Conservation (phyloP, 148 eudicot genomes). For the Fagopyrum esculentum region DNA sequence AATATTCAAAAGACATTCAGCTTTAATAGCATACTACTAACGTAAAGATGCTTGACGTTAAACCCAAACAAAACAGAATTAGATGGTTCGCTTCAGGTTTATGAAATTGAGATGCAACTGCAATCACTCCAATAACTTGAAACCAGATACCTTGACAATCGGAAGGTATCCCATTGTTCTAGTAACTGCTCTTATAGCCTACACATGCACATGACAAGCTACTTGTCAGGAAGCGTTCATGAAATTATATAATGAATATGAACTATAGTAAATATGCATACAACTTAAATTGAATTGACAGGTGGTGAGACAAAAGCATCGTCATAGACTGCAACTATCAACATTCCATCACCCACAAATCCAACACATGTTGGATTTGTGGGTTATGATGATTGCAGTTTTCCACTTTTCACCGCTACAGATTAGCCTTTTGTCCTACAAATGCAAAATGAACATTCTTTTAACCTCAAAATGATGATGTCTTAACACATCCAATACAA, state of each 20-base stretch:
- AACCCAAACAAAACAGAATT: neutral
- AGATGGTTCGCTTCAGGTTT: conserved; percentile 1
- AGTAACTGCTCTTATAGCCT: conserved; percentile 98
- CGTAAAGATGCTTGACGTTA: neutral
- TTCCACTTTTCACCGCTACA: neutral
- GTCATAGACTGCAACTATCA: conserved; percentile 93
- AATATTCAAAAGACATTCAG: neutral
- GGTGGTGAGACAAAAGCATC: conserved; percentile 97
- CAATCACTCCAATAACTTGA: conserved; percentile 7
- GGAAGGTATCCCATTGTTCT: conserved; percentile 87
- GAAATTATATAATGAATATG: neutral
- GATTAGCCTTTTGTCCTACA: too few species aligned
- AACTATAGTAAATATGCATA: conserved; percentile 27
- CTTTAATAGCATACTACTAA: neutral
- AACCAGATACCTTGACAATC: conserved; percentile 68
- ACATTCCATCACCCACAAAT: conserved; percentile 97
- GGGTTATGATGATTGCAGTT: neutral
- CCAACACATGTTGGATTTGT: conserved; percentile 78
- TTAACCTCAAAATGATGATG: neutral
- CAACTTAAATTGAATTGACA: conserved; percentile 80
- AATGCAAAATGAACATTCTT: neutral
- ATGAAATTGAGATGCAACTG: neutral
- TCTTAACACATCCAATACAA: neutral
- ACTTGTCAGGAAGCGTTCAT: conserved; percentile 4
- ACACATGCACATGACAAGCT: conserved; percentile 16